Percentiles rank a stretch among this genome's conserved stretches.
phyloP scores from a whole-genome alignment of 768 basidiomycete species.

The Suillus lakei region DNA sequence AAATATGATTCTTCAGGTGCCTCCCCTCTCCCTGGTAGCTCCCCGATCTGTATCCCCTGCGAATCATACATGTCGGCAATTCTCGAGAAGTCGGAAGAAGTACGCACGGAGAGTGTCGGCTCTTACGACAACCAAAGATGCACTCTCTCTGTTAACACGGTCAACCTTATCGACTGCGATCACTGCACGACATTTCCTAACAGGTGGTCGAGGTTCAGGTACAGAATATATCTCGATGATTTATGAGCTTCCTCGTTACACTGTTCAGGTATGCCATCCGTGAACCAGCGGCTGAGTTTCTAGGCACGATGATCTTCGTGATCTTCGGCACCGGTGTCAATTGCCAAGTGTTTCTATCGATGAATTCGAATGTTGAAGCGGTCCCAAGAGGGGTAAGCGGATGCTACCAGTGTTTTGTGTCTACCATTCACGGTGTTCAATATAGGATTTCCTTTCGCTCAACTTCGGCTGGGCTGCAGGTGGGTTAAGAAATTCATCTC shows the following conservation, averaged over 20 bases:
- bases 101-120: neutral
- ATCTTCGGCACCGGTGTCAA: conserved; percentile 64
- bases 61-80: conserved; percentile 2
- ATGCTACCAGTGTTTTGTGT: neutral
- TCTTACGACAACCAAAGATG: neutral
- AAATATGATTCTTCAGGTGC: neutral
- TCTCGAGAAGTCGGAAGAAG: conserved; percentile 7
- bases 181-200: conserved; percentile 48
- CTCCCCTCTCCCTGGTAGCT: neutral
- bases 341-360: conserved; percentile 60
- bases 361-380: conserved; percentile 47
- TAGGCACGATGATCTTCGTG: conserved; percentile 61
- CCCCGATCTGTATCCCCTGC: neutral
- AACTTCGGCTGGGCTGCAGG: conserved; percentile 39
- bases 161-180: conserved; percentile 21
- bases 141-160: neutral
- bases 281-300: conserved; percentile 68
- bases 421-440: conserved; percentile 9
- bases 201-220: conserved; percentile 62
- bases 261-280: conserved; percentile 46
- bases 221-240: conserved; percentile 15
- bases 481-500: conserved; percentile 10
- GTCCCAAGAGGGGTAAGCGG: conserved; percentile 59
- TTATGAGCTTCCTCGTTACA: neutral
- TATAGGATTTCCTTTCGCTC: conserved; percentile 28